Evolutionary conservation across 805 yeast species (phyloP).

Genomic region (Saccharomycodes ludwigii): DNA sequence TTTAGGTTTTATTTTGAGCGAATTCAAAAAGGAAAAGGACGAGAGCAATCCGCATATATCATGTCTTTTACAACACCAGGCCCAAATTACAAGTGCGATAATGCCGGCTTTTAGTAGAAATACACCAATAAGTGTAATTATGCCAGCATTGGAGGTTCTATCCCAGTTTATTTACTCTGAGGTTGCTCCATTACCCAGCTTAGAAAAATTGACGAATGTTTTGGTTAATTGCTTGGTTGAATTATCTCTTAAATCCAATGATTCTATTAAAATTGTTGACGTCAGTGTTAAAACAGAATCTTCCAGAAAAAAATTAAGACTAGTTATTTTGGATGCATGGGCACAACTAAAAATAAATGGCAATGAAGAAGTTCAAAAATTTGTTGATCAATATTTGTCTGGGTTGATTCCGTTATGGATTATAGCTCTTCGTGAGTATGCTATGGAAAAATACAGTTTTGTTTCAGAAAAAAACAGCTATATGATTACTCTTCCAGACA

Average conservation of each 20-base stretch:
- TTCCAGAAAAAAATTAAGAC: constrained; percentile 41
- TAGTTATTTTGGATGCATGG: constrained; percentile 62
- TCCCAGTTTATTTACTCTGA: constrained; percentile 64
- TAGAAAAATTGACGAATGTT: constrained; percentile 48
- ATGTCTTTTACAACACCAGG: constrained; percentile 83
- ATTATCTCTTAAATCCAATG: constrained; percentile 17
- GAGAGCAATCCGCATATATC: constrained; percentile 62
- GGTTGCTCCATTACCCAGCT: constrained; percentile 35
- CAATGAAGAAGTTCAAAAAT: constrained; percentile 31
- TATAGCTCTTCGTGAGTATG: constrained; percentile 58
- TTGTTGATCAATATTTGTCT: constrained; percentile 44
- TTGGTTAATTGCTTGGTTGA: constrained; percentile 58
- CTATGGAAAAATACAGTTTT: constrained; percentile 46
- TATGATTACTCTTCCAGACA: constrained; percentile 25
- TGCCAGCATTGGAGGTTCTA: constrained; percentile 64
- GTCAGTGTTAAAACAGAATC: constrained; percentile 33
- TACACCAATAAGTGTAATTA: constrained; percentile 60
- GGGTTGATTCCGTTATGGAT: constrained; percentile 72
- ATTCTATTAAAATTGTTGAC: constrained; percentile 40
- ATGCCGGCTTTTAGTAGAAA: constrained; percentile 73
- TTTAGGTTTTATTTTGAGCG: constrained; percentile 47
- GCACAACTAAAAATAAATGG: constrained; percentile 36
- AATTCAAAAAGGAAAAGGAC: constrained; percentile 51
- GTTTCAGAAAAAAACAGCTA: constrained; percentile 7
- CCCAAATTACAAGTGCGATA: constrained; percentile 82